Percentiles rank a stretch among this genome's conserved stretches.
Conservation (phyloP, 2,329 filamentous ascomycete genomes). For the Fusarium sp. region DNA sequence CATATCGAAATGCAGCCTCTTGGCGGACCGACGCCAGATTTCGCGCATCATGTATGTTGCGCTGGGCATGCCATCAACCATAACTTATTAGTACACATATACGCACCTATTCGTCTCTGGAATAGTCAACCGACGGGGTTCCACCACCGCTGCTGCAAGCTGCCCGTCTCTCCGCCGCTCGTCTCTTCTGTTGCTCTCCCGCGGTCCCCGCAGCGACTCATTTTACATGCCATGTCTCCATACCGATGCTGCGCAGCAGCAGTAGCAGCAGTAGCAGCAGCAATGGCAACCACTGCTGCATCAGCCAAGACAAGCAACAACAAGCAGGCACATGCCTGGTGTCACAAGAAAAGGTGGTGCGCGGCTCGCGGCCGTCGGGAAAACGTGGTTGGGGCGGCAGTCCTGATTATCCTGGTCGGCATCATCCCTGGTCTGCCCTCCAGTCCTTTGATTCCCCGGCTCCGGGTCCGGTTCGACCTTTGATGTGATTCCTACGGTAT, state of each 20-base stretch:
- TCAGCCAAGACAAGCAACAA: background rate
- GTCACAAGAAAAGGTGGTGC: conserved; percentile 15
- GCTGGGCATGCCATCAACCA: conserved; percentile 9
- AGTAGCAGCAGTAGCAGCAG: background rate
- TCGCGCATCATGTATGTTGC: conserved; percentile 33
- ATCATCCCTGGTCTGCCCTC: conserved; percentile 36
- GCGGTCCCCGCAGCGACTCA: conserved; percentile 3
- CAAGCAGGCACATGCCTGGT: conserved; percentile 12
- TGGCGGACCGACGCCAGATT: conserved; percentile 30
- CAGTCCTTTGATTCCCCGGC: conserved; percentile 27
- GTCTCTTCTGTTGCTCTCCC: conserved; percentile 5
- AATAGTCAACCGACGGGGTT: conserved; percentile 13
- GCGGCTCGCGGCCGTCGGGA: conserved; percentile 32
- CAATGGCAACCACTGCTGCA: background rate
- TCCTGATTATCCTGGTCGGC: conserved; percentile 31
- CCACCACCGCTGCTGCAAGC: conserved; percentile 12
- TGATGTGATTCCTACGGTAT: background rate
- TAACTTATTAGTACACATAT: background rate
- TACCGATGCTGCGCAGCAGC: conserved; percentile 8
- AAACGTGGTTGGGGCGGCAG: conserved; percentile 38
- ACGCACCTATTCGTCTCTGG: background rate
- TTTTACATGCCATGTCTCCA: conserved; percentile 30
- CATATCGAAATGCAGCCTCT: conserved; percentile 15
- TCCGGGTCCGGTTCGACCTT: conserved; percentile 21
- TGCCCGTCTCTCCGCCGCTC: conserved; percentile 2